Evolutionary conservation across 2,329 filamentous ascomycete species (phyloP), one percentile per base, ranked within the genome.

Genomic region (Phyllachora maydis): DNA sequence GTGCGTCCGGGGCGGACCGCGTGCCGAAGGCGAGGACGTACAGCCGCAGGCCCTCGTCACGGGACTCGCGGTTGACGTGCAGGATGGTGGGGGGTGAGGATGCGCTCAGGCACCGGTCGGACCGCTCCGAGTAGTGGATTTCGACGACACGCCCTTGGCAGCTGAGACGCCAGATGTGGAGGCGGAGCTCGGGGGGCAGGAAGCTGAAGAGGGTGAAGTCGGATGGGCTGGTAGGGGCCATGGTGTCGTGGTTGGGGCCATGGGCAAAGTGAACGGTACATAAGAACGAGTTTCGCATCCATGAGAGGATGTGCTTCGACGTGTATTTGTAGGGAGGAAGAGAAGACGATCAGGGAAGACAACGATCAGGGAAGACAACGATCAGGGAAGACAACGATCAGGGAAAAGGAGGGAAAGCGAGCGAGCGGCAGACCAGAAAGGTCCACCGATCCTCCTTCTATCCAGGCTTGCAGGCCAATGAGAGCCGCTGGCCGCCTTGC

Each of bases 31-130:
- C 38, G 16, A 24, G 37, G 26, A 32, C 41, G 36, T 52, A 59
- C 18, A 46, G 28, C 21, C 41, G 39, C 23, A 49, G 33, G 13
- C 47, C 49, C 32, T 56, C 53, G 18, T 33, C 28, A 18, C 55
- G 46, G 5, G 54, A 45, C 36, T 59, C 54, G 16, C 33, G 45
- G 30, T 41, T 51, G 28, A 40, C 41, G 18, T 53, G 49, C 9
- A 59, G 43, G 19, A 52, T 34, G 8, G 45, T 32, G 1, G 55
- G 54, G 8, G 47, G 46, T 16, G 38, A 32, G 6, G 52, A 43
- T 4, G 39, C 38, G 8, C 48, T 44, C 14, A 37, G 34, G 35
- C 49, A 56, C 23, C 35, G 36, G 32, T 54, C 45, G 5, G 36
- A 25, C 7, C 39, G 28, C 9, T 39, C 28, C 18, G 44, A 35